These are phyloP conservation scores for Gilbertella persicaria DNA, from an alignment of 371 early-diverging fungal genomes.

Conservation along the genomic window DNA sequence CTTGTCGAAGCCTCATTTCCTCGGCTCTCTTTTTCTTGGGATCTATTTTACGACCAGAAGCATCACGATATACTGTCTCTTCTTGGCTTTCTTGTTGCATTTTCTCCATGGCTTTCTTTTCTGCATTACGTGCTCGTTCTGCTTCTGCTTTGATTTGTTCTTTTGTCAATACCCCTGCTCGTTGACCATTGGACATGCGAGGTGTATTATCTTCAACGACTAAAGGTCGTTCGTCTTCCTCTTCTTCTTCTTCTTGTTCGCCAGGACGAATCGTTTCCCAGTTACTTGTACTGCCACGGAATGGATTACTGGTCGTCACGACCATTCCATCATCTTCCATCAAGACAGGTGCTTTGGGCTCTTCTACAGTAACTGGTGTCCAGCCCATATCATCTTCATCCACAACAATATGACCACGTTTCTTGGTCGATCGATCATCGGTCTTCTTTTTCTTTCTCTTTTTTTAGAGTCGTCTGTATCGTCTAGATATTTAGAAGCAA, in stretches of 20 bases:
- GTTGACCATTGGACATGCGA: constrained; percentile 57
- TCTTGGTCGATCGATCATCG: neutral
- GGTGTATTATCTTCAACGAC: constrained; percentile 41
- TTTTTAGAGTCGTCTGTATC: constrained; percentile 17
- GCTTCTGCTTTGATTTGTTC: constrained; percentile 51
- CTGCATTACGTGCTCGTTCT: constrained; percentile 43
- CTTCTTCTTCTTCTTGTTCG: constrained; percentile 26
- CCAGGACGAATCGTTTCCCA: constrained; percentile 57
- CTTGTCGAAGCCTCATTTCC: constrained; percentile 52
- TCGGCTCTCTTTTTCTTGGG: constrained; percentile 66
- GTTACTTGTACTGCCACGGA: constrained; percentile 38
- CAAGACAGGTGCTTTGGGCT: constrained; percentile 16
- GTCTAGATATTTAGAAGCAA: constrained; percentile 45
- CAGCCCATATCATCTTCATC: constrained; percentile 54
- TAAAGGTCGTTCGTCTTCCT: constrained; percentile 51
- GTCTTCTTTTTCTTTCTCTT: constrained; percentile 50
- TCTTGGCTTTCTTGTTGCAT: constrained; percentile 36
- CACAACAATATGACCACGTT: constrained; percentile 53
- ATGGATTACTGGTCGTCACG: constrained; percentile 13
- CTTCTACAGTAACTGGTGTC: constrained; percentile 17
- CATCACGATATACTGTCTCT: constrained; percentile 80
- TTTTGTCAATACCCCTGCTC: constrained; percentile 58
- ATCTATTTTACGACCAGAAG: constrained; percentile 72
- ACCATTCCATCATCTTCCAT: constrained; percentile 10
- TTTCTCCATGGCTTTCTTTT: constrained; percentile 38